Conservation (phyloP, 352 stramenopile species). For the Albugo laibachii region DNA sequence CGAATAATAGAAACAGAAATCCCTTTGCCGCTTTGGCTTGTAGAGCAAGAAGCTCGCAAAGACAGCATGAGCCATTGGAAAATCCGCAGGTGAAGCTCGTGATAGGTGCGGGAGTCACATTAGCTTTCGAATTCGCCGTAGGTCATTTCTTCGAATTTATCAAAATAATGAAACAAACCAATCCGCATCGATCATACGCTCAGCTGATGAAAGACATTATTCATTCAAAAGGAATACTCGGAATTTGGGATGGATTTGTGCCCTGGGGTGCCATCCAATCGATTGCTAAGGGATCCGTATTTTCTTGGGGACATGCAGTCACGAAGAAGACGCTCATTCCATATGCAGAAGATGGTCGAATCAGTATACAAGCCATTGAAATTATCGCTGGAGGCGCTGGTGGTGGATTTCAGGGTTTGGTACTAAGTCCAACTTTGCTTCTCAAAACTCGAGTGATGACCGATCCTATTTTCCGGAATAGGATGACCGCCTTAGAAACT, state of each 20-base stretch:
- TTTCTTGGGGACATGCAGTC: slow-evolving; percentile 77
- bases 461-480: slow-evolving; percentile 78
- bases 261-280: slow-evolving; percentile 83
- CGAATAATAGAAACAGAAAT: too few species aligned
- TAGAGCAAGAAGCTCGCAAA: neutral
- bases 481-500: slow-evolving; percentile 77
- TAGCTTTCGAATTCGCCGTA: slow-evolving; percentile 74
- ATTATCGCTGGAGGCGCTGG: slow-evolving; percentile 77
- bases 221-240: slow-evolving; percentile 66
- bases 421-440: slow-evolving; percentile 81
- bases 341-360: slow-evolving; percentile 24
- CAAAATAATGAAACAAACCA: slow-evolving; percentile 88
- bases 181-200: slow-evolving; percentile 58
- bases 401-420: slow-evolving; percentile 84
- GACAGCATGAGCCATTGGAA: slow-evolving; percentile 11
- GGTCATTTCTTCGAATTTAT: slow-evolving; percentile 88
- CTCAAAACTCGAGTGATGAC: slow-evolving; percentile 93
- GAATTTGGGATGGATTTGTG: slow-evolving; percentile 87
- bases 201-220: slow-evolving; percentile 72
- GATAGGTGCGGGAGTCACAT: slow-evolving; percentile 63
- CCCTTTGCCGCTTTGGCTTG: too few species aligned
- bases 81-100: slow-evolving; percentile 61
- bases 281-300: slow-evolving; percentile 81
- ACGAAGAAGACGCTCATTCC: slow-evolving; percentile 29
- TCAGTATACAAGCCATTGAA: slow-evolving; percentile 41